These are phyloP conservation scores for Myriosclerotinia scirpicola DNA, from an alignment of 2,329 filamentous ascomycete genomes.

Conservation along the genomic window DNA sequence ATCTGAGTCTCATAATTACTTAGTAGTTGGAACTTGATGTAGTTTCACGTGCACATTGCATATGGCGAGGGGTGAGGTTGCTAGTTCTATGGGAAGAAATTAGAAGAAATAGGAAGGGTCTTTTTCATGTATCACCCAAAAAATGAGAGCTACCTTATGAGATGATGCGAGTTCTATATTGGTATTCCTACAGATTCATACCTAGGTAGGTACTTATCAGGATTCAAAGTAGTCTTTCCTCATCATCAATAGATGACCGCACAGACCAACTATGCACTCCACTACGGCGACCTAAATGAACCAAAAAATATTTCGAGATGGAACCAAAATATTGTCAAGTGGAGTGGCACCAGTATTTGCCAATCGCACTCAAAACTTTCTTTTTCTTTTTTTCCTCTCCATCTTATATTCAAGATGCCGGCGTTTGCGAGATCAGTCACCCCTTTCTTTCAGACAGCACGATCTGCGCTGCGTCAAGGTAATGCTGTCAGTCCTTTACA, in stretches of 20 bases:
- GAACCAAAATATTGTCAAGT: constrained; percentile 20
- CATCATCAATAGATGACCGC: not conserved
- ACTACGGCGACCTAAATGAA: constrained; percentile 16
- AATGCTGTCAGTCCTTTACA: constrained; percentile 75
- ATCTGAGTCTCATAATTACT: too few relatives aligned
- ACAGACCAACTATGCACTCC: constrained; percentile 13
- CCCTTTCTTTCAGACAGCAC: constrained; percentile 80
- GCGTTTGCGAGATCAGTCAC: constrained; percentile 74
- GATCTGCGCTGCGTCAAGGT: constrained; percentile 68
- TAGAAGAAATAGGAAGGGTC: too few relatives aligned
- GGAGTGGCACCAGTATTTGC: constrained; percentile 18
- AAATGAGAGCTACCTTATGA: too few relatives aligned
- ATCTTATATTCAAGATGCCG: constrained; percentile 64
- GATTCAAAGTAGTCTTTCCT: too few relatives aligned
- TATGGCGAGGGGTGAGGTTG: too few relatives aligned
- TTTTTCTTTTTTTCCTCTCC: constrained; percentile 21
- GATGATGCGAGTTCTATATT: too few relatives aligned
- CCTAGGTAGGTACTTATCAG: too few relatives aligned
- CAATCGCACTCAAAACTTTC: constrained; percentile 15
- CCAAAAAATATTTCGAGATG: constrained; percentile 27
- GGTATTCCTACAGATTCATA: too few relatives aligned
- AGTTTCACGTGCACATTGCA: too few relatives aligned
- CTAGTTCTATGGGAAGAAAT: too few relatives aligned
- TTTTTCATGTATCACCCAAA: too few relatives aligned
- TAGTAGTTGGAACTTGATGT: too few relatives aligned